A percentile compares a stretch with the other conserved stretches of the same genome.
These are phyloP conservation scores for Passiflora organensis DNA, from an alignment of 345 rosid species.

Conservation along the genomic window DNA sequence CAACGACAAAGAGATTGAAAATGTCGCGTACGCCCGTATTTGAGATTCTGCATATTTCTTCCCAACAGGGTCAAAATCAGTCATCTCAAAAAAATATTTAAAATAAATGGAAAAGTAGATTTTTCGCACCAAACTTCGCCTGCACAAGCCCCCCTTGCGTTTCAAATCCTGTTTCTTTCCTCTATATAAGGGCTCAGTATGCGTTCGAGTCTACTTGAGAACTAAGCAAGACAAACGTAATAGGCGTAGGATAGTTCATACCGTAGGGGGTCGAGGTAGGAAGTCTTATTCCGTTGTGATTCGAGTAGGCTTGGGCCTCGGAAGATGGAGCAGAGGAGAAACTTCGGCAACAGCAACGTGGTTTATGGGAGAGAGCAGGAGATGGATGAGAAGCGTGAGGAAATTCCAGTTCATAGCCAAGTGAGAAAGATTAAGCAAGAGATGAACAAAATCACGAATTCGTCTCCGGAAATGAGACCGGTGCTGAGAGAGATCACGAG, in stretches of 20 bases:
- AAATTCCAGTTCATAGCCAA: conserved; percentile 29
- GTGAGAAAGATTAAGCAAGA: conserved; percentile 38
- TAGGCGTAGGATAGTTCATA: neutral
- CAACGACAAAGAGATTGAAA: too few relatives aligned
- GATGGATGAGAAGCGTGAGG: neutral
- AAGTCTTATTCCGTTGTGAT: too few relatives aligned
- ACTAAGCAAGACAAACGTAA: neutral
- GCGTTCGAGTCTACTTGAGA: neutral
- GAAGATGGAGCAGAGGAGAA: conserved; percentile 3
- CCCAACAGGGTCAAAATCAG: neutral
- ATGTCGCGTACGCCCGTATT: neutral
- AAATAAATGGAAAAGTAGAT: neutral
- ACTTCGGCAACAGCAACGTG: neutral
- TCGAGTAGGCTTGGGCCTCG: too few relatives aligned
- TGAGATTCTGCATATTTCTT: neutral
- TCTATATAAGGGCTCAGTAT: neutral
- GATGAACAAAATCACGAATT: conserved; percentile 17
- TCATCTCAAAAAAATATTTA: neutral
- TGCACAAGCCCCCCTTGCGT: neutral
- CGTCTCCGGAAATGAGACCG: conserved; percentile 33
- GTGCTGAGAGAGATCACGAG: conserved; percentile 18
- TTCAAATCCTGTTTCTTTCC: neutral
- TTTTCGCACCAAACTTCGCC: conserved; percentile 3
- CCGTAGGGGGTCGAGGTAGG: neutral
- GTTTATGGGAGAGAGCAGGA: neutral